Evolutionary conservation across 78 protist genomes (phyloP).

Genomic region (Salpingoeca rosetta): DNA sequence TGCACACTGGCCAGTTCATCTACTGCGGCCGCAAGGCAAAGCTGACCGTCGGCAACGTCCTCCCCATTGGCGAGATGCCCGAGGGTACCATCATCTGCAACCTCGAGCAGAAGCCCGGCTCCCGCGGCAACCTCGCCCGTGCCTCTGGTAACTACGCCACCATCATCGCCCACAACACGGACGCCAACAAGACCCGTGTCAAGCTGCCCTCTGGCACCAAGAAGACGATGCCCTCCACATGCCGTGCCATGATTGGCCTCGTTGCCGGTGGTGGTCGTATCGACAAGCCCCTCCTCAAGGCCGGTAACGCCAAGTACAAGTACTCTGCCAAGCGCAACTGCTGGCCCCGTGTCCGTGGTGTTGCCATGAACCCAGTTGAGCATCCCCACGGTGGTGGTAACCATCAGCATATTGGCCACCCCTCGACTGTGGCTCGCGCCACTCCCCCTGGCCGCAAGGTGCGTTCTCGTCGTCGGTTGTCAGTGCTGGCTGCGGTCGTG

Average conservation of each 20-base stretch:
- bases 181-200: constrained; percentile 83
- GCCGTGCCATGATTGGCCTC: constrained; percentile 97
- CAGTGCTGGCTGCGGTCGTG: no score
- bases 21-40: constrained; percentile 89
- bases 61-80: constrained; percentile 87
- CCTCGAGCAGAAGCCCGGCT: constrained; percentile 91
- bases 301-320: constrained; percentile 95
- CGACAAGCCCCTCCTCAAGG: constrained; percentile 99
- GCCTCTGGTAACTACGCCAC: constrained; percentile 95
- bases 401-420: constrained; percentile 99
- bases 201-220: constrained; percentile 94
- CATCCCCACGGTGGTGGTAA: constrained; percentile 99
- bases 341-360: constrained; percentile 99
- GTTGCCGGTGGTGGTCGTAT: constrained; percentile 99
- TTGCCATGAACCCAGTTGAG: constrained; percentile 95
- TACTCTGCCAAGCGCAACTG: constrained; percentile 93
- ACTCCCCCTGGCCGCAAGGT: constrained; percentile 95
- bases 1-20: constrained; percentile 97
- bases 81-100: constrained; percentile 98
- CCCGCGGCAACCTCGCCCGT: constrained; percentile 89
- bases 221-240: constrained; percentile 68
- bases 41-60: constrained; percentile 93
- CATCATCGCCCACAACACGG: constrained; percentile 89
- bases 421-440: constrained; percentile 83
- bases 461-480: no score